Base-by-base conservation (phyloP, 2,329 filamentous ascomycete species). In the Thermoascus crustaceus region DNA sequence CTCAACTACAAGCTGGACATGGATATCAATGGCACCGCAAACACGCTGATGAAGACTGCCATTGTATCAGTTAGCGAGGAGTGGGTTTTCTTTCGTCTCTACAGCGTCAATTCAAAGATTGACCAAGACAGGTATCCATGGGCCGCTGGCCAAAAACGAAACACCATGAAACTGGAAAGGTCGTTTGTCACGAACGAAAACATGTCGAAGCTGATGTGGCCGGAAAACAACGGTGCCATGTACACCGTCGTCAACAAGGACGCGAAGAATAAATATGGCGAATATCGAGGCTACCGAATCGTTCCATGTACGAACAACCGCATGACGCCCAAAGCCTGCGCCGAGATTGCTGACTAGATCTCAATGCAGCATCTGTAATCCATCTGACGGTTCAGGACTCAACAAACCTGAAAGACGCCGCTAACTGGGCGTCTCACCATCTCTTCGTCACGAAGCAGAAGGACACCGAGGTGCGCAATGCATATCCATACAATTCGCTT, bases 401-500 rank as follows among this genome's bases (percentile, higher is more conserved):
- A 20, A 44, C 41, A 9, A 37, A 40, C 3, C 32, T 48, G n/a
- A 32, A 32, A 7, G 9, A 30, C 1, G 37, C 45, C n/a, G 45
- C 45, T 4, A 5, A 25, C 4, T 48, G 45, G 43, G 33, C 43
- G 3, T 22, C 24, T 14, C 10, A 27, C 3, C 10, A 27, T 13
- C 11, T 27, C 11, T 37, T 31, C 13, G 34, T 37, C 13, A 37
- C 34, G 3, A 37, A 39, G 5, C 67, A 69, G 24, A 62, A 71
- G 45, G 69, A 73, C 43, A 62, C 47, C 1, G 68, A 73, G 48
- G 58, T 57, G 1, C 54, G 48, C 16, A 52, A 50, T 5, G 58
- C 58, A 5, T 52, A 53, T 16, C 49, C 60, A 1, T 57, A 60
- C 33, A 65, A 63, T 30, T 60, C 58, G 11, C 49, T 52, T 29